Conservation (phyloP, 2,329 filamentous ascomycete species). For the Akanthomyces uredinophilus region DNA sequence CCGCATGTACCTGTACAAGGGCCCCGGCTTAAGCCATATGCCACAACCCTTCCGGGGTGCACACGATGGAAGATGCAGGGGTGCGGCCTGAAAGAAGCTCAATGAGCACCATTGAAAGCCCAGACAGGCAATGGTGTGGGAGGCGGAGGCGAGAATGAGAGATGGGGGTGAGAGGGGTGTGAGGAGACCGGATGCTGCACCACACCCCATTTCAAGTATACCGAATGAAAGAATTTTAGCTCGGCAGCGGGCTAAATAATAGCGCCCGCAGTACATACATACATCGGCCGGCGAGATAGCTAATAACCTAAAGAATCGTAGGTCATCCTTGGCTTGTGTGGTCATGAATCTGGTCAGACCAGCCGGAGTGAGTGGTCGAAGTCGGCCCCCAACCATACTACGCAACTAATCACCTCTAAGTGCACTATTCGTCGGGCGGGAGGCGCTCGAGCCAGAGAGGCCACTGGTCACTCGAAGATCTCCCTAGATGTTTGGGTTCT, state of each 20-base stretch:
- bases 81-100: slow-evolving; percentile 3
- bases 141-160: background rate
- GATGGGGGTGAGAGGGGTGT: background rate
- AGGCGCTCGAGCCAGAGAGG: background rate
- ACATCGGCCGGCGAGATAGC: background rate
- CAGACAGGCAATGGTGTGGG: slow-evolving; percentile 14
- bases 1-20: slow-evolving; percentile 10
- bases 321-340: background rate
- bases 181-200: slow-evolving; percentile 9
- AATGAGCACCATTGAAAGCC: background rate
- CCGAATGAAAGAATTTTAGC: slow-evolving; percentile 3
- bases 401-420: background rate
- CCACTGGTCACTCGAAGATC: no score
- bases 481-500: no score
- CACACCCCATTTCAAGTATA: slow-evolving; percentile 5
- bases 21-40: background rate
- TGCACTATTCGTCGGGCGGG: background rate
- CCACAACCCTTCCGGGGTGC: slow-evolving; percentile 4
- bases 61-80: slow-evolving; percentile 12
- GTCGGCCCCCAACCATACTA: slow-evolving; percentile 1
- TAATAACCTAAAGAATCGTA: background rate
- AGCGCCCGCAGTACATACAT: background rate
- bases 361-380: background rate
- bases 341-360: background rate
- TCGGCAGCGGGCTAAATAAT: background rate